Base-by-base conservation (phyloP, 2,329 filamentous ascomycete genomes). In the Fusarium transvaalense region DNA sequence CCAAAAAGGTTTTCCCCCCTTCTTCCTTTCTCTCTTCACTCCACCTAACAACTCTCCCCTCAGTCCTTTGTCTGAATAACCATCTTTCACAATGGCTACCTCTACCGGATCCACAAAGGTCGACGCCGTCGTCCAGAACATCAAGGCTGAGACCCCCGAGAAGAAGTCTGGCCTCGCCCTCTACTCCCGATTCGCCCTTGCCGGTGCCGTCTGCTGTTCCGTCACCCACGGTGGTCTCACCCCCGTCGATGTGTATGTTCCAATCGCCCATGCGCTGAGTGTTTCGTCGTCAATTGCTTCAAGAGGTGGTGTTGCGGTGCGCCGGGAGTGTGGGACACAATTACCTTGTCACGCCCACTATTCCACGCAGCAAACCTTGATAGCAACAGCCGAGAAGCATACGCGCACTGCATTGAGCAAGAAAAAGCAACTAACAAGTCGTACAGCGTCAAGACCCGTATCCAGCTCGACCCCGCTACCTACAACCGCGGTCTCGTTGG, bases 141-240 rank as follows among this genome's bases (percentile, higher is more conserved):
- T 78, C 73, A 79, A 79, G 74, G 78, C 78, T 72, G 75, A 75
- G 63, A 78, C 81, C 69, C 79, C 81, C 60, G 68, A 77, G 69
- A 79, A 83, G 80, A 80, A 82, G 67, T 79, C 78, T 69, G 84
- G 84, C 72, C 6, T 94, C 74, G 85, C 81, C 64, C 92, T 99
- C 76, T 98, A 98, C 91, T 92, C 93, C 77, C 90, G 93, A 84
- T 97, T 97, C 86, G 95, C 96, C 84, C 92, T 99, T 78, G 94
- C 96, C 77, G 96, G 96, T 85, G 96, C 96, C 77, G 86, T 98
- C 87, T 97, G 96, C 91, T 99, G 96, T 85, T 96, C 94, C 76
- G 86, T 98, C 85, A 99, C 96, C 80, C 96, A 99, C 89, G 96
- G 95, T 83, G 92, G 88, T 50, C 53, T 56, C 27, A 56, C 53